These are phyloP conservation scores for Mucor saturninus DNA, from an alignment of 371 early-diverging fungal species.

Conservation along the genomic window DNA sequence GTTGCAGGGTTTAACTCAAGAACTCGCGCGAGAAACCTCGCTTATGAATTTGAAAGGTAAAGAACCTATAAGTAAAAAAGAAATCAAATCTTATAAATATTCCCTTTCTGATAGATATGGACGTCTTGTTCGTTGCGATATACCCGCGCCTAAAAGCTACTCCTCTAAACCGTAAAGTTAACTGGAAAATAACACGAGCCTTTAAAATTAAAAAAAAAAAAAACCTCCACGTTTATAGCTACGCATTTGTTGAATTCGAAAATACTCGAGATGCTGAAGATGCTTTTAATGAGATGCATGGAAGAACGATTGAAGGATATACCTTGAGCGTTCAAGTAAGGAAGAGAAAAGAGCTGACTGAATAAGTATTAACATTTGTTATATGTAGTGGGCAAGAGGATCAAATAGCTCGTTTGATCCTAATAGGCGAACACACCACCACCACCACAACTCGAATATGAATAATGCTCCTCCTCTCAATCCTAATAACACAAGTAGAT, in stretches of 20 bases:
- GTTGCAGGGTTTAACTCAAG: slow-evolving; percentile 75
- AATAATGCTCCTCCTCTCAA: not conserved
- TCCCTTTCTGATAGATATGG: slow-evolving; percentile 64
- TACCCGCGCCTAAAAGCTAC: slow-evolving; percentile 75
- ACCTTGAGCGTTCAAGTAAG: slow-evolving; percentile 78
- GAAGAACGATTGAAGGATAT: slow-evolving; percentile 79
- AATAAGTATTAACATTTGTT: not conserved
- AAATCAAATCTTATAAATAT: not conserved
- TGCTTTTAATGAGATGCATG: slow-evolving; percentile 90
- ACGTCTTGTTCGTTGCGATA: slow-evolving; percentile 81
- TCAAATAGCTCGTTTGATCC: not conserved
- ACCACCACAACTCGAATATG: not conserved
- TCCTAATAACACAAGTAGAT: slow-evolving; percentile 14
- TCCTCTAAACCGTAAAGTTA: slow-evolving; percentile 66
- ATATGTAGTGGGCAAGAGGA: slow-evolving; percentile 22
- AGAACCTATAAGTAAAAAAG: not conserved
- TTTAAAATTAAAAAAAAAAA: not conserved
- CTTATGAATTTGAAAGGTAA: slow-evolving; percentile 86
- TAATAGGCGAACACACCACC: slow-evolving; percentile 4
- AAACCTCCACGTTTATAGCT: slow-evolving; percentile 44
- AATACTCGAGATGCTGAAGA: slow-evolving; percentile 87
- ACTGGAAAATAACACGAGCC: not conserved
- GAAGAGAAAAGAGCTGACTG: not conserved
- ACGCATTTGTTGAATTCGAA: slow-evolving; percentile 94
- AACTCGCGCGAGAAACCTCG: slow-evolving; percentile 79